These are phyloP conservation scores for Pyrenophora teres DNA, from an alignment of 2,329 filamentous ascomycete genomes.

Conservation along the genomic window DNA sequence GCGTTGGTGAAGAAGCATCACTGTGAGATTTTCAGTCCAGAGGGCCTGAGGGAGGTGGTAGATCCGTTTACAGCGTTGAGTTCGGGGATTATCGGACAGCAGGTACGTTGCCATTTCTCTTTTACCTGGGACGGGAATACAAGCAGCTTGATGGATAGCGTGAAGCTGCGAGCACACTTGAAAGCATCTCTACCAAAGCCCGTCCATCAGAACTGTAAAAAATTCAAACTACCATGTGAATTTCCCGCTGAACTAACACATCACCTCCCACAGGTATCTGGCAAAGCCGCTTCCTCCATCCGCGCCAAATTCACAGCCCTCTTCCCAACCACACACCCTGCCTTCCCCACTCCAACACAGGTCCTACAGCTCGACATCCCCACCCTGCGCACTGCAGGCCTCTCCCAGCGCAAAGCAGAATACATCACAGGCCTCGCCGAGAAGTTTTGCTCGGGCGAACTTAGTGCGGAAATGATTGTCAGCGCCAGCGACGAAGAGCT, in stretches of 20 bases:
- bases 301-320: slow-evolving; percentile 64
- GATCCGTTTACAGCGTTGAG: slow-evolving; percentile 85
- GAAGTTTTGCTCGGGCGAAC: slow-evolving; percentile 76
- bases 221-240: no score
- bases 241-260: background rate
- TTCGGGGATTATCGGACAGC: slow-evolving; percentile 92
- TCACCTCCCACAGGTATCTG: slow-evolving; percentile 65
- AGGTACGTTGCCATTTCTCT: slow-evolving; percentile 50
- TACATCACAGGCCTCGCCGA: slow-evolving; percentile 86
- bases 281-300: slow-evolving; percentile 87
- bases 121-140: background rate
- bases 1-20: slow-evolving; percentile 73
- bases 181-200: no score
- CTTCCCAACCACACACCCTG: slow-evolving; percentile 57
- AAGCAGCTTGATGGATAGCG: background rate
- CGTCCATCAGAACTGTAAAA: no score
- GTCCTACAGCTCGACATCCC: slow-evolving; percentile 67
- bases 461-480: slow-evolving; percentile 76
- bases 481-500: slow-evolving; percentile 85
- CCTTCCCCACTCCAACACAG: slow-evolving; percentile 77
- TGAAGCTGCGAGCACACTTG: no score
- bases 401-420: slow-evolving; percentile 94
- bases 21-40: slow-evolving; percentile 79
- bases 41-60: slow-evolving; percentile 80
- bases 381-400: slow-evolving; percentile 77